These are phyloP conservation scores for Cladobotryum mycophilum DNA, from an alignment of 2,329 filamentous ascomycete species.

Conservation along the genomic window DNA sequence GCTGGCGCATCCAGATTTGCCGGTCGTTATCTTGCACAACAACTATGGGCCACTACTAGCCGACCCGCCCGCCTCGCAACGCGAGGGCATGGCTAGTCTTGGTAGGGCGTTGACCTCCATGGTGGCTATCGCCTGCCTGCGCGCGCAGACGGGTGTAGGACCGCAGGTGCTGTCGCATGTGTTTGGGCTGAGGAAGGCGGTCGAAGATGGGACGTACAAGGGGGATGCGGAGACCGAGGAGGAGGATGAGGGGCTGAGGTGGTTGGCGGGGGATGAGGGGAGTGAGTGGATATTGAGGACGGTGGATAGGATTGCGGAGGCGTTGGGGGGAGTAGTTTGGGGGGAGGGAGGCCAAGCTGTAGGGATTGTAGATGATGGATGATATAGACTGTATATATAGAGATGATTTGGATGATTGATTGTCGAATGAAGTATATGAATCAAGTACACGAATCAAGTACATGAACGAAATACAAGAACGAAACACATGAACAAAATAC, in stretches of 20 bases:
- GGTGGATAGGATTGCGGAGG: slow-evolving; percentile 39
- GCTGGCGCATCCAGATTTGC: slow-evolving; percentile 72
- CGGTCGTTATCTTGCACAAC: slow-evolving; percentile 68
- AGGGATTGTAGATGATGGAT: not conserved
- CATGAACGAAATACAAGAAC: no score
- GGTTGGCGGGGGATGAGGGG: slow-evolving; percentile 41
- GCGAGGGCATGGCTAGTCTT: slow-evolving; percentile 44
- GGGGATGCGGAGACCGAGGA: slow-evolving; percentile 27
- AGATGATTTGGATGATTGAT: no score
- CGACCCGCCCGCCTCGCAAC: slow-evolving; percentile 45
- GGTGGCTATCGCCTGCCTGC: slow-evolving; percentile 66
- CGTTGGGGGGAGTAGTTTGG: slow-evolving; percentile 39
- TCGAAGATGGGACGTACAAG: slow-evolving; percentile 57
- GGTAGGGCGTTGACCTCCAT: slow-evolving; percentile 68
- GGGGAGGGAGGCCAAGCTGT: slow-evolving; percentile 12
- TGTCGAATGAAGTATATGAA: no score
- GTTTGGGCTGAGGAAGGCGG: slow-evolving; percentile 71
- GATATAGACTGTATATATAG: not conserved
- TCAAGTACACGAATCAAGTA: no score
- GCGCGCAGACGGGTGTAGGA: slow-evolving; percentile 74
- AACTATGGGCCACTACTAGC: slow-evolving; percentile 71
- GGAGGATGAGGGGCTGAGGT: slow-evolving; percentile 30
- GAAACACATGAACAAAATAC: no score
- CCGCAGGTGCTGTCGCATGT: slow-evolving; percentile 78
- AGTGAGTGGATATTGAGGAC: slow-evolving; percentile 40